A percentile compares a stretch with the other conserved stretches of the same genome.
phyloP scores from a whole-genome alignment of 352 stramenopile genomes.

The Phytopythium chamaehyphon region DNA sequence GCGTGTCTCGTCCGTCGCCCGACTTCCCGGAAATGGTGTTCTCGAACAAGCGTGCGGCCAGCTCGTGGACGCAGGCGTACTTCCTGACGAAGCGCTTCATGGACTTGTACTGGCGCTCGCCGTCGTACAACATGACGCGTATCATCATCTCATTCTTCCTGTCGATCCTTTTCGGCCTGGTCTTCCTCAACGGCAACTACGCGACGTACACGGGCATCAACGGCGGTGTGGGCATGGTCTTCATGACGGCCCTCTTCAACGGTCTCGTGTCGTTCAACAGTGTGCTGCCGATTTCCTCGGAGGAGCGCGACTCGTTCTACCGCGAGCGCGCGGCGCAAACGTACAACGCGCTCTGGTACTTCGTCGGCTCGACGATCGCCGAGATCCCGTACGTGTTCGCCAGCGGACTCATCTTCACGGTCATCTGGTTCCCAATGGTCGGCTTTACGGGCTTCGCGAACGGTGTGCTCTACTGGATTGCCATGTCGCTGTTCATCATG shows the following conservation, averaged over 20 bases:
- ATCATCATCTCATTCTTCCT: slow-evolving; percentile 48
- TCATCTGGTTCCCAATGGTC: slow-evolving; percentile 43
- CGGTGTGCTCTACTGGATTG: slow-evolving; percentile 36
- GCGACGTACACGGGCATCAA: slow-evolving; percentile 22
- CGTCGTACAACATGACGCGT: slow-evolving; percentile 62
- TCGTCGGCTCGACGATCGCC: slow-evolving; percentile 55
- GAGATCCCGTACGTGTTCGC: slow-evolving; percentile 65
- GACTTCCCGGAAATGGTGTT: slow-evolving; percentile 21
- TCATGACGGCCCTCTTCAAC: slow-evolving; percentile 68
- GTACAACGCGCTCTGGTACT: slow-evolving; percentile 72
- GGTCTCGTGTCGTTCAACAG: slow-evolving; percentile 61
- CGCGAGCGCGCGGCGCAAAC: slow-evolving; percentile 80
- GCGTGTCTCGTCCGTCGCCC: slow-evolving; percentile 10
- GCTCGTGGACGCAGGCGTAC: slow-evolving; percentile 11
- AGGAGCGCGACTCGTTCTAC: slow-evolving; percentile 85
- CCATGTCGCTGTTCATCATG: slow-evolving; percentile 28
- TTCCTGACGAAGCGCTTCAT: slow-evolving; percentile 21
- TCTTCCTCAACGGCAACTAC: slow-evolving; percentile 31
- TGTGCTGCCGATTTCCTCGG: slow-evolving; percentile 58
- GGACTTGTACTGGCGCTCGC: slow-evolving; percentile 27
- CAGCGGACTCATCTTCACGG: slow-evolving; percentile 28
- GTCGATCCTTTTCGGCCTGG: slow-evolving; percentile 52
- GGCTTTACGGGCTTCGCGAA: slow-evolving; percentile 29
- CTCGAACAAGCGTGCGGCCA: slow-evolving; percentile 19
- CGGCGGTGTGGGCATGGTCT: slow-evolving; percentile 64